Conservation (phyloP, 2,329 filamentous ascomycete genomes). For the Apiospora phragmitis region DNA sequence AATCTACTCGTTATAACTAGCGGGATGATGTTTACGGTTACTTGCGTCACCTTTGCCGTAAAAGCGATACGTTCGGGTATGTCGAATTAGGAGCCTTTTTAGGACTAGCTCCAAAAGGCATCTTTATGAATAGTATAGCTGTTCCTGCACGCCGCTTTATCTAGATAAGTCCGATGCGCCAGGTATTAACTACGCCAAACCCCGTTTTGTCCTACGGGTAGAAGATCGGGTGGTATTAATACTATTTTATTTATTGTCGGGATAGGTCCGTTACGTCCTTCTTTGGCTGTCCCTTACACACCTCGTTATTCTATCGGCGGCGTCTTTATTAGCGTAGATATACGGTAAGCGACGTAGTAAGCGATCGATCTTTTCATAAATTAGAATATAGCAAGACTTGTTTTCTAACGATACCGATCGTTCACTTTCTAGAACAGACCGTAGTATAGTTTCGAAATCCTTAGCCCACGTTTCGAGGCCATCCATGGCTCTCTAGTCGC, state of each 20-base stretch:
- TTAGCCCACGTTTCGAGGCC: slow-evolving; percentile 20
- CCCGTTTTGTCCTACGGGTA: slow-evolving; percentile 13
- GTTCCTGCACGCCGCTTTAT: background rate
- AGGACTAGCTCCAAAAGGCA: background rate
- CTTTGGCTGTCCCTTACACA: background rate
- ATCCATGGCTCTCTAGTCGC: slow-evolving; percentile 13
- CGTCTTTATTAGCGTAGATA: background rate
- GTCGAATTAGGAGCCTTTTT: background rate
- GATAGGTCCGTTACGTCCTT: slow-evolving; percentile 10
- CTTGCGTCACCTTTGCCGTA: background rate
- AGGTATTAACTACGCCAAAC: slow-evolving; percentile 21
- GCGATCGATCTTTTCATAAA: slow-evolving; percentile 21
- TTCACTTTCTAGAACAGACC: slow-evolving; percentile 22
- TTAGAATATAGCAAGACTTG: slow-evolving; percentile 21
- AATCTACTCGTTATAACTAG: background rate
- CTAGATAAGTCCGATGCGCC: background rate
- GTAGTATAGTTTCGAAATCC: slow-evolving; percentile 27
- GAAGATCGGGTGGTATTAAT: slow-evolving; percentile 14
- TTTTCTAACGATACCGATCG: slow-evolving; percentile 23
- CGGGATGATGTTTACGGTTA: background rate
- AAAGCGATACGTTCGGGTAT: background rate
- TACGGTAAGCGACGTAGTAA: slow-evolving; percentile 29
- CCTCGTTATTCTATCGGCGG: slow-evolving; percentile 2
- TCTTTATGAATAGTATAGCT: slow-evolving; percentile 11
- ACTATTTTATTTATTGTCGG: slow-evolving; percentile 17